A percentile compares a stretch with the other conserved stretches of the same genome.
Evolutionary conservation across 1,284 basidiomycete genomes (phyloP).

Genomic region (Xerocomus amazonicus): DNA sequence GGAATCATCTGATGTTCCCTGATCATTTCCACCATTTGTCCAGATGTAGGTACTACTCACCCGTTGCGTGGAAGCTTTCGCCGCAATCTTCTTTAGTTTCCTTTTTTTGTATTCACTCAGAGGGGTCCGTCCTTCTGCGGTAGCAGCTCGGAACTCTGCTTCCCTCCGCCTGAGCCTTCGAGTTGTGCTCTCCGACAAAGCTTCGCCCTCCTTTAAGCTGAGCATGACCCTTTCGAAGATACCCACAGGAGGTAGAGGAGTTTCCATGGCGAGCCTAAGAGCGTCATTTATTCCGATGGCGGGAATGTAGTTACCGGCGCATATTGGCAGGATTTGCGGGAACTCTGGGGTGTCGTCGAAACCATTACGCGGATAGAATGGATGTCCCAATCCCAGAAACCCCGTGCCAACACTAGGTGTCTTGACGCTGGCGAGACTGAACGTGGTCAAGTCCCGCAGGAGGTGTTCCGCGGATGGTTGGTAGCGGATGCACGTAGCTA

Average conservation of each 20-base stretch:
- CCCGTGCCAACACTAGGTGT: slow-evolving; percentile 18
- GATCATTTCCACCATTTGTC: not conserved
- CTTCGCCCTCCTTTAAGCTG: slow-evolving; percentile 25
- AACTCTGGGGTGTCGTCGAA: slow-evolving; percentile 24
- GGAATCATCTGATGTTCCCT: not conserved
- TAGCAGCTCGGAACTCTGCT: slow-evolving; percentile 18
- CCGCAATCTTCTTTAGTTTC: slow-evolving; percentile 19
- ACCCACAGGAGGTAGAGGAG: slow-evolving; percentile 21
- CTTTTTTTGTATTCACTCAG: slow-evolving; percentile 24
- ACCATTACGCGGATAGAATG: not conserved
- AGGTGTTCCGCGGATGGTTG: slow-evolving; percentile 24
- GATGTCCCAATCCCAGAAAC: slow-evolving; percentile 22
- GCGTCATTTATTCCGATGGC: slow-evolving; percentile 5
- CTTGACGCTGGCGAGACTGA: slow-evolving; percentile 29
- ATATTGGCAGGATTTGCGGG: slow-evolving; percentile 18
- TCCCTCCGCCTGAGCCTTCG: slow-evolving; percentile 27
- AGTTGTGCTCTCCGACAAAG: slow-evolving; percentile 25
- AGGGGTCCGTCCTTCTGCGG: slow-evolving; percentile 23
- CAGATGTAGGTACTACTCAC: slow-evolving; percentile 4
- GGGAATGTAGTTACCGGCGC: slow-evolving; percentile 1
- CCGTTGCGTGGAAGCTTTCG: slow-evolving; percentile 9
- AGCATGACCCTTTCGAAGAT: slow-evolving; percentile 21
- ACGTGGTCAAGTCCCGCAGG: slow-evolving; percentile 19
- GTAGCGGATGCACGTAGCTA: slow-evolving; percentile 26
- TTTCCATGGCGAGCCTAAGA: slow-evolving; percentile 18